Base-by-base conservation (phyloP, 1,284 basidiomycete species). In the Ganoderma leucocontextum region DNA sequence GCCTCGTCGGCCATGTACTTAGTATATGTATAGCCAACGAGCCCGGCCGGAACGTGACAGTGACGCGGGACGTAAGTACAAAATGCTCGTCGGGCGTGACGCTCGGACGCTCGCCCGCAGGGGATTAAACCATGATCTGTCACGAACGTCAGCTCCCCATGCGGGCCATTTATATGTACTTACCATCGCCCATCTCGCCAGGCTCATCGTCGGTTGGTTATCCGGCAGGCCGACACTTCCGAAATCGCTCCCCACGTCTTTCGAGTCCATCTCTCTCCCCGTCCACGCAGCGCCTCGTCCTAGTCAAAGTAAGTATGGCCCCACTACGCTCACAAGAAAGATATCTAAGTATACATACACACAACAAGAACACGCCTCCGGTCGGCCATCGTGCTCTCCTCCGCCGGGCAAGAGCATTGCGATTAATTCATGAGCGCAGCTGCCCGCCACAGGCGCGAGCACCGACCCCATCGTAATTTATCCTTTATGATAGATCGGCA, bases 381-480 rank as follows among this genome's bases (percentile, higher is more conserved):
- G 22, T 25, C n/a, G 44, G 44, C n/a, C n/a, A 2, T 47, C 44
- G 2, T 4, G 9, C 44, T n/a, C 44, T 22, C 22, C 47, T 49
- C 47, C 47, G 47, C 47, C 22, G 47, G 47, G 9, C n/a, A 6
- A 44, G 17, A 17, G 5, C 41, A 4, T 42, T 15, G 22, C 22
- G 49, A 52, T 52, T 55, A 55, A 55, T 55, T 33, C 52, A 55
- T 8, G 47, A 25, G 22, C 47, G 53, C 60, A 19, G 60, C 41
- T 25, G 38, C 38, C 44, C 44, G 44, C 44, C 44, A 47, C 60
- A 61, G 41, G 8, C n/a, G 22, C 41, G 15, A 25, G 25, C 41
- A 19, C n/a, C 42, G 10, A 9, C 25, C 12, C 62, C 67, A 72
- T 68, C 71, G 62, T 61, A 70, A 72, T 72, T 66, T 64, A 70